Evolutionary conservation across 108 stramenopile species (phyloP), one percentile per base, ranked within the genome.

Genomic region (Nitzschia sp.): DNA sequence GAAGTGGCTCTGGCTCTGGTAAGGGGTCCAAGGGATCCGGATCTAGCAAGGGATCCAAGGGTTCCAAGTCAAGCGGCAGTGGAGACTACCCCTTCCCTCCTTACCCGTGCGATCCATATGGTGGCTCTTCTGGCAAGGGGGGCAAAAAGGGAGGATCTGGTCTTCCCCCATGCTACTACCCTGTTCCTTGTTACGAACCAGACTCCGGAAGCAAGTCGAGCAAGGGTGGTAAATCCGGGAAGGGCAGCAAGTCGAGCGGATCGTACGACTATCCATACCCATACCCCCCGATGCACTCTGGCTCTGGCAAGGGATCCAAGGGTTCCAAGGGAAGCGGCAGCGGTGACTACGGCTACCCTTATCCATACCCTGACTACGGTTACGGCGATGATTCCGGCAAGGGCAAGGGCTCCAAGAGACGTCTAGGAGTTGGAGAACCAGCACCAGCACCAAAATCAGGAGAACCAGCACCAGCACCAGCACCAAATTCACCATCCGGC

Each of bases 251-350:
- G n/a, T n/a, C n/a, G n/a, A n/a, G n/a, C n/a, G n/a, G n/a, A n/a
- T n/a, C n/a, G n/a, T n/a, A n/a, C n/a, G n/a, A n/a, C n/a, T n/a
- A n/a, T n/a, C n/a, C n/a, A n/a, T n/a, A n/a, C n/a, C n/a, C n/a
- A n/a, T n/a, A n/a, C n/a, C n/a, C n/a, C n/a, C 13, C 38, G 13
- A 41, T 9, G 38, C 6, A 13, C 13, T 41, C 38, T 41, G 38
- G 26, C 26, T 30, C 28, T 27, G 26, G 56, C 56, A 60, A 60
- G 58, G 58, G 58, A 15, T 1, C 4, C 0, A 61, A 61, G 60
- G 15, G 21, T 13, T 44, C 38, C 19, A 45, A 61, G 35, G 36
- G 58, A 13, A n/a, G 32, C 17, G 29, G 56, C 32, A 58, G 21
- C 4, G 48, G 48, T 13, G 38, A 41, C 38, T 41, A 41, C 38